A percentile compares a stretch with the other conserved stretches of the same genome.
These are phyloP conservation scores for Blastobotrys elegans DNA, from an alignment of 1,139 yeast genomes.

Conservation along the genomic window DNA sequence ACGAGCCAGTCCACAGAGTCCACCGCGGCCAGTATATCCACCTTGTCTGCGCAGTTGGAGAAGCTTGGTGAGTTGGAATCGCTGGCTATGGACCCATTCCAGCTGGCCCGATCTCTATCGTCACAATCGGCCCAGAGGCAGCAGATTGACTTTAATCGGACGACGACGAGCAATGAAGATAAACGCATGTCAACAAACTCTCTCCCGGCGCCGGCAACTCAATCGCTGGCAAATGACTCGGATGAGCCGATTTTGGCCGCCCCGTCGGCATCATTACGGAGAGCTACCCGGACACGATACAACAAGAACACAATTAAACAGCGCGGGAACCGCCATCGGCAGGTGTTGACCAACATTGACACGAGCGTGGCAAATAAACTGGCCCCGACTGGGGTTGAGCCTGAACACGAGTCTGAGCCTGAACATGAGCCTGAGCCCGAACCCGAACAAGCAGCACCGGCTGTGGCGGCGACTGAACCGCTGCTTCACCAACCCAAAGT, in stretches of 20 bases:
- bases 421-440: neutral
- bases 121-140: too few species aligned
- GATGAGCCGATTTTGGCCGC: constrained; percentile 30
- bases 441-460: too few species aligned
- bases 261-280: constrained; percentile 28
- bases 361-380: constrained; percentile 7
- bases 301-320: constrained; percentile 24
- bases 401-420: neutral
- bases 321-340: constrained; percentile 16
- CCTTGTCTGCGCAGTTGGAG: constrained; percentile 28
- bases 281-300: constrained; percentile 29
- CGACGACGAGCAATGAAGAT: neutral
- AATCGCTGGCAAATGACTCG: constrained; percentile 26
- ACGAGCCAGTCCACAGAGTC: constrained; percentile 13
- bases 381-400: neutral
- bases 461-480: too few species aligned
- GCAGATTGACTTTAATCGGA: too few species aligned
- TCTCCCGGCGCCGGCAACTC: constrained; percentile 11
- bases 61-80: constrained; percentile 33
- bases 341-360: constrained; percentile 10
- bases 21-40: constrained; percentile 21
- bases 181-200: constrained; percentile 8
- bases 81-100: constrained; percentile 33
- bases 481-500: too few species aligned
- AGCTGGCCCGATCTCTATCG: constrained; percentile 29